A percentile compares a stretch with the other conserved stretches of the same genome.
Conservation (phyloP, 2,329 filamentous ascomycete species). For the Aspergillaceae sp. region DNA sequence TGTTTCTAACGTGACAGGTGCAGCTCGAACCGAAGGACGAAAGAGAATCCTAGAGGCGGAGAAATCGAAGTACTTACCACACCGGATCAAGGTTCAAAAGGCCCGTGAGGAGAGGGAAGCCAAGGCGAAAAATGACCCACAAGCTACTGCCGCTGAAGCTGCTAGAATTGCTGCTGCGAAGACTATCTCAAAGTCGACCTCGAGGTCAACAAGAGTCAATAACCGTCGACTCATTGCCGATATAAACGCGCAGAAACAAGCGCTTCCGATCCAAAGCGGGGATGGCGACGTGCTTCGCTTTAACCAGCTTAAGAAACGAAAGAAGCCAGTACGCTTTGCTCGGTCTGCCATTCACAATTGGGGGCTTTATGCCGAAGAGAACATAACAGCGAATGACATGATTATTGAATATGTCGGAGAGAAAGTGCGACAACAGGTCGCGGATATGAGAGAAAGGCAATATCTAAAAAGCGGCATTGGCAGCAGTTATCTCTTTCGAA, state of each 20-base stretch:
- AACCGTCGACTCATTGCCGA: conserved; percentile 92
- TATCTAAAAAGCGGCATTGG: conserved; percentile 96
- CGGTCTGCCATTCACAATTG: conserved; percentile 97
- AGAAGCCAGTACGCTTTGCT: conserved; percentile 97
- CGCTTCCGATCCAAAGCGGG: conserved; percentile 55
- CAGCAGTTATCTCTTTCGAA: conserved; percentile 94
- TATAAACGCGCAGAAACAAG: conserved; percentile 87
- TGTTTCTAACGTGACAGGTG: conserved; percentile 75
- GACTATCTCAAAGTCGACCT: conserved; percentile 75
- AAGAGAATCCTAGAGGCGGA: conserved; percentile 95
- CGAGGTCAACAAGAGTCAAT: conserved; percentile 87
- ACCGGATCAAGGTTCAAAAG: conserved; percentile 92
- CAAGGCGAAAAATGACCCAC: conserved; percentile 56
- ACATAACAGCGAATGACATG: conserved; percentile 96
- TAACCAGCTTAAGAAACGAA: conserved; percentile 98
- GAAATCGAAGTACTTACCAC: conserved; percentile 95
- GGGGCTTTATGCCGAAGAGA: conserved; percentile 96
- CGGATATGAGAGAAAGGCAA: conserved; percentile 84
- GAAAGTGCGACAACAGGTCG: conserved; percentile 91
- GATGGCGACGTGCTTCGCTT: conserved; percentile 92
- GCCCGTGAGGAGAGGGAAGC: conserved; percentile 82
- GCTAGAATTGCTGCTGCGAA: conserved; percentile 70
- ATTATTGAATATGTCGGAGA: conserved; percentile 99
- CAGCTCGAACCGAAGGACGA: conserved; percentile 82
- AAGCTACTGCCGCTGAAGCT: conserved; percentile 58